Percentiles rank a stretch among this genome's conserved stretches.
These are phyloP conservation scores for Andrographis paniculata DNA, from an alignment of 305 asterid species.

Conservation along the genomic window DNA sequence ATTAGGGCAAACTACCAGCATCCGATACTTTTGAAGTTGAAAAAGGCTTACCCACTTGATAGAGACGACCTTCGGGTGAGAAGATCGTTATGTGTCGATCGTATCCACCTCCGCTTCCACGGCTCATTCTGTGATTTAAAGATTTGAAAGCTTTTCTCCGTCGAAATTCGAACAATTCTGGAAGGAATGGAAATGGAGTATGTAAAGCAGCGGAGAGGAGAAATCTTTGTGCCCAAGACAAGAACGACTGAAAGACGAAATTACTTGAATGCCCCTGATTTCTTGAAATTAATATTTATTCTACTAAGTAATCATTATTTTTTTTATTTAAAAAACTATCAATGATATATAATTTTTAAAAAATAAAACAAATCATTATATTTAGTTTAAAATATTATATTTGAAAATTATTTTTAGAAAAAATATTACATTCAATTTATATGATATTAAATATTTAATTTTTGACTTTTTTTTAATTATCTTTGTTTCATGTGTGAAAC, in stretches of 20 bases:
- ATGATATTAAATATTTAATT: too few species aligned
- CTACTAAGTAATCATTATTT: background rate
- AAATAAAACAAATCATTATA: too few species aligned
- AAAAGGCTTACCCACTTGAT: constrained; percentile 83
- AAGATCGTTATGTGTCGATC: constrained; percentile 99
- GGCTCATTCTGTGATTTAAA: constrained; percentile 46
- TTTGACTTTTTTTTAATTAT: too few species aligned
- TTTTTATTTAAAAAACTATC: background rate
- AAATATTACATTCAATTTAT: too few species aligned
- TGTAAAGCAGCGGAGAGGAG: background rate
- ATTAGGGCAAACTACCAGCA: constrained; percentile 1
- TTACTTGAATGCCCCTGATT: background rate
- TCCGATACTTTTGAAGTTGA: background rate
- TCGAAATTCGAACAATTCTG: background rate
- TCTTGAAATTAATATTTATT: too few species aligned
- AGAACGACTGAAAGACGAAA: background rate
- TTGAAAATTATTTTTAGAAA: too few species aligned
- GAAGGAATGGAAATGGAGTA: background rate
- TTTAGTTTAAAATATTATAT: too few species aligned
- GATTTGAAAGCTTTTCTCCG: background rate
- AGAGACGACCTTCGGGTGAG: constrained; percentile 99
- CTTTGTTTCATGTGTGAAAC: too few species aligned
- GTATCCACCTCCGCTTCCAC: constrained; percentile 99
- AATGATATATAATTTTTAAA: too few species aligned
- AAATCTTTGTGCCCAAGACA: constrained; percentile 1